Conservation (phyloP, 73 alveolate genomes). For the Symbiodinium pilosum region DNA sequence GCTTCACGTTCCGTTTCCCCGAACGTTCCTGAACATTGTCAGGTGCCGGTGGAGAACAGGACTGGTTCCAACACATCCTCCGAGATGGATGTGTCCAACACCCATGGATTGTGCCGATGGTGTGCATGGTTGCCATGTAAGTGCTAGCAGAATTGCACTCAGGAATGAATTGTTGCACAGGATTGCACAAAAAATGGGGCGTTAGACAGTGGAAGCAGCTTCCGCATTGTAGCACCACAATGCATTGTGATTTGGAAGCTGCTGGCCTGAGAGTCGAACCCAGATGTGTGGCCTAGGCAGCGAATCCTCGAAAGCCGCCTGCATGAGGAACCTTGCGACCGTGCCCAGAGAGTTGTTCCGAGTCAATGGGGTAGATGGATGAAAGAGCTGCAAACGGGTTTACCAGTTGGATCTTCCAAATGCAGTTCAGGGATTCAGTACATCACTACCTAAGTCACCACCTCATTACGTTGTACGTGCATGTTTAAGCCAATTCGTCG, state of each 20-base stretch:
- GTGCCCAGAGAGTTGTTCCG: too few species aligned
- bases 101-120: not conserved
- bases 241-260: not conserved
- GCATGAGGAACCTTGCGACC: not conserved
- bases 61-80: conserved; percentile 7
- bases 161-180: not conserved
- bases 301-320: not conserved
- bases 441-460: too few species aligned
- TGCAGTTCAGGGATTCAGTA: too few species aligned
- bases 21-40: too few species aligned
- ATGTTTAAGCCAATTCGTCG: not conserved
- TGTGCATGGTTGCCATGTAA: not conserved
- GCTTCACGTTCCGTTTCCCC: too few species aligned
- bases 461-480: too few species aligned
- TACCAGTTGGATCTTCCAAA: too few species aligned
- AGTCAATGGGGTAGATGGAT: too few species aligned
- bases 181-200: not conserved
- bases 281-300: not conserved
- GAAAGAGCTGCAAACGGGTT: too few species aligned
- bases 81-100: not conserved
- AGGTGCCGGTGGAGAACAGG: not conserved
- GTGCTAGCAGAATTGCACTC: not conserved
- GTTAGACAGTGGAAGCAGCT: not conserved
- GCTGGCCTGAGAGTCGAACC: not conserved
- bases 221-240: not conserved